Evolutionary conservation across 768 basidiomycete genomes (phyloP).

Genomic region (Lentinus tigrinus): DNA sequence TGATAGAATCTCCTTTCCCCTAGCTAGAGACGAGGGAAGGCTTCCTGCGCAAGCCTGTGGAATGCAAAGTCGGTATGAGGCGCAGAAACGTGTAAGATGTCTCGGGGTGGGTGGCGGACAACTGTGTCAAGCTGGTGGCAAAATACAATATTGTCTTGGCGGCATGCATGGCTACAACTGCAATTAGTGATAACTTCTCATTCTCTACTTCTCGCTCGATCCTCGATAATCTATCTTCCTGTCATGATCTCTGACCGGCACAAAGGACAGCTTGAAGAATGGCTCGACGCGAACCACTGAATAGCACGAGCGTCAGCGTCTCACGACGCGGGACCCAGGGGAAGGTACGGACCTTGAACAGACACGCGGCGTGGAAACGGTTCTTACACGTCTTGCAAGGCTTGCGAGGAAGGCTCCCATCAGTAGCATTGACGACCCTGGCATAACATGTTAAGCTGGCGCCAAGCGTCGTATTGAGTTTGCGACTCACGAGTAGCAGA

Average conservation of each 20-base stretch:
- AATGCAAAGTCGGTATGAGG: slow-evolving; percentile 70
- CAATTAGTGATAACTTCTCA: background rate
- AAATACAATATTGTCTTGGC: background rate
- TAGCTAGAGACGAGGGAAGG: slow-evolving; percentile 80
- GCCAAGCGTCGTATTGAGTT: background rate
- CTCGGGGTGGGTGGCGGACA: background rate
- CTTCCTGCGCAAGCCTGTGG: slow-evolving; percentile 81
- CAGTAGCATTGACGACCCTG: slow-evolving; percentile 77
- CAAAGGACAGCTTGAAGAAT: slow-evolving; percentile 88
- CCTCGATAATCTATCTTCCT: slow-evolving; percentile 8
- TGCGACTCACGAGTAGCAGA: slow-evolving; percentile 81
- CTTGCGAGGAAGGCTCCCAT: slow-evolving; percentile 83
- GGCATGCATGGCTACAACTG: background rate
- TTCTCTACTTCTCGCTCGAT: background rate
- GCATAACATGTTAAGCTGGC: background rate
- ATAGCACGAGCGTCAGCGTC: slow-evolving; percentile 1
- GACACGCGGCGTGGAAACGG: slow-evolving; percentile 86
- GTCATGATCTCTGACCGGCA: slow-evolving; percentile 80
- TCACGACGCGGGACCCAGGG: no score
- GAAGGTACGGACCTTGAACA: slow-evolving; percentile 69
- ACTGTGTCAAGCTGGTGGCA: background rate
- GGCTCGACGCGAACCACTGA: slow-evolving; percentile 88
- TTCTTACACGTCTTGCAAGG: slow-evolving; percentile 95
- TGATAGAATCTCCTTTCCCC: slow-evolving; percentile 9
- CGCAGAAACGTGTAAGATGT: slow-evolving; percentile 45